These are phyloP conservation scores for Biancaea sappan DNA, from an alignment of 306 rosid species.

Conservation along the genomic window DNA sequence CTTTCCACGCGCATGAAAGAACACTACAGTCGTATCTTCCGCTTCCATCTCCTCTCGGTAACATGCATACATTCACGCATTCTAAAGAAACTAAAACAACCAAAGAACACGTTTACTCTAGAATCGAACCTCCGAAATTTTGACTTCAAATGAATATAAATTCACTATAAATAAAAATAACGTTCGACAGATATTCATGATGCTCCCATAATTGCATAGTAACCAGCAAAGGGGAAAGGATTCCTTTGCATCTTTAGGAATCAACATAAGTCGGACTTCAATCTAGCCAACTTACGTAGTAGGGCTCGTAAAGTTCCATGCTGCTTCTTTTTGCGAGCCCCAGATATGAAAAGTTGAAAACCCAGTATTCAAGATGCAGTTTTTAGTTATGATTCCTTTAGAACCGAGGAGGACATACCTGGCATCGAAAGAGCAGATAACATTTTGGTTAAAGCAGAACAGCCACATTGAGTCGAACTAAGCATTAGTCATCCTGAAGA, in stretches of 20 bases:
- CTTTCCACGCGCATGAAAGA: conserved; percentile 87
- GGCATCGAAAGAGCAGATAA: conserved; percentile 86
- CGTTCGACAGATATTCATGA: conserved; percentile 11
- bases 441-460: conserved; percentile 55
- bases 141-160: not conserved
- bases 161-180: not conserved
- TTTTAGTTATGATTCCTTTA: not conserved
- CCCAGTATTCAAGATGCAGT: conserved; percentile 1
- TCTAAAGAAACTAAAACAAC: conserved; percentile 81
- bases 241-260: not conserved
- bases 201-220: not conserved
- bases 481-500: conserved; percentile 29
- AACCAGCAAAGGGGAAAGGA: not conserved
- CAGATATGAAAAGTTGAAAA: not conserved
- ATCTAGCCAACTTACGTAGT: conserved; percentile 22
- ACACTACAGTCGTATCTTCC: conserved; percentile 77
- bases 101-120: conserved; percentile 1
- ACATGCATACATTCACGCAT: conserved; percentile 80
- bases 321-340: not conserved
- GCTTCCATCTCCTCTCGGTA: conserved; percentile 67
- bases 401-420: conserved; percentile 51
- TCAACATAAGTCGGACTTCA: not conserved
- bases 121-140: conserved; percentile 38
- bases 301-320: conserved; percentile 20
- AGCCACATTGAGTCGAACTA: conserved; percentile 66